Percentiles rank a stretch among this genome's conserved stretches.
These are phyloP conservation scores for Boletellus ananas DNA, from an alignment of 768 basidiomycete species.

Conservation along the genomic window DNA sequence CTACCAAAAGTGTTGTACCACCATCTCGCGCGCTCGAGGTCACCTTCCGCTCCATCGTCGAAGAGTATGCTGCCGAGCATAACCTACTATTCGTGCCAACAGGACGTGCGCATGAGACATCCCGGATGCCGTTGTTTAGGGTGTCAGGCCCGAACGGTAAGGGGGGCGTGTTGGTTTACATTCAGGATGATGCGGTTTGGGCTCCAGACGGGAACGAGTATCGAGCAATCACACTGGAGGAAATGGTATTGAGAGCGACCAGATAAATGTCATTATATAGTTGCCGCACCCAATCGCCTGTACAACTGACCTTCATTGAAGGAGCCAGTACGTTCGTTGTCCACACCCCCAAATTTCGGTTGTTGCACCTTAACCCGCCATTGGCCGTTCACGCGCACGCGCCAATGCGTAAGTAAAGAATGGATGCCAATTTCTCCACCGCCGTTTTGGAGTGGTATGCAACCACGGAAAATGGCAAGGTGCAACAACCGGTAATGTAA, in stretches of 20 bases:
- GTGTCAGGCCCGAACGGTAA: constrained; percentile 82
- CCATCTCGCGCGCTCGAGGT: constrained; percentile 71
- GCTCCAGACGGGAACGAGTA: constrained; percentile 64
- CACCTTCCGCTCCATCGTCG: constrained; percentile 90
- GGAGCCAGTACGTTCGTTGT: no score
- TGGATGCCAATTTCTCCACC: no score
- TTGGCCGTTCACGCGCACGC: no score
- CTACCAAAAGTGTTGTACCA: constrained; percentile 30
- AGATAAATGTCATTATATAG: constrained; percentile 14
- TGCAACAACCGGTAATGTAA: no score
- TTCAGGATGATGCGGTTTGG: constrained; percentile 94
- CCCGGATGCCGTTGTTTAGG: constrained; percentile 86
- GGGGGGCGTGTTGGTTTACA: constrained; percentile 84
- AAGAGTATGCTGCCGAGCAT: constrained; percentile 80
- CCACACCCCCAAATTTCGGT: no score
- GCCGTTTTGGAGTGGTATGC: no score
- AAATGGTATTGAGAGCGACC: constrained; percentile 74
- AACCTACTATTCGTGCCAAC: constrained; percentile 89
- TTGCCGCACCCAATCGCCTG: neutral
- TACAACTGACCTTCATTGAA: neutral
- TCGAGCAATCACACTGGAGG: constrained; percentile 78
- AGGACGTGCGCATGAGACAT: constrained; percentile 77
- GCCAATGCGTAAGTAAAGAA: no score
- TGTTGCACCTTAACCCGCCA: no score
- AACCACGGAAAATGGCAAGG: no score